Evolutionary conservation across 768 basidiomycete genomes (phyloP).

Genomic region (Boletus tylopilopsis): DNA sequence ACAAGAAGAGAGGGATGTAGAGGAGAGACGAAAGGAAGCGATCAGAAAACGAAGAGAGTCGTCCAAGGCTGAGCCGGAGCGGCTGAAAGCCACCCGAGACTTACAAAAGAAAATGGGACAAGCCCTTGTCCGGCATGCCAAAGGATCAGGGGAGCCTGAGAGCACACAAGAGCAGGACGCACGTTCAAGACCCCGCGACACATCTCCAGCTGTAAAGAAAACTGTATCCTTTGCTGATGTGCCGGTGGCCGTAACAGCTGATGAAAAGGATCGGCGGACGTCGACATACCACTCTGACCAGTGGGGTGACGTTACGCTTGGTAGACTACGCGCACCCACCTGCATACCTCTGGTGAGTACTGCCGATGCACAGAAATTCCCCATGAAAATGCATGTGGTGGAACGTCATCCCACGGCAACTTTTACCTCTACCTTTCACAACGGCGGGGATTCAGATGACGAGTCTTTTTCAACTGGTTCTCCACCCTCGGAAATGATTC

Average conservation of each 20-base stretch:
- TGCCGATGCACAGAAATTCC: conserved; percentile 33
- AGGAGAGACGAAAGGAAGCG: conserved; percentile 43
- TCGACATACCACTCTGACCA: conserved; percentile 24
- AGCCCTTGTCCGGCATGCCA: conserved; percentile 47
- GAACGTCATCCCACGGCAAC: conserved; percentile 49
- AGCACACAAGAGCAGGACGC: conserved; percentile 26
- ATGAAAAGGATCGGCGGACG: conserved; percentile 12
- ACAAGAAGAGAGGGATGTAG: conserved; percentile 38
- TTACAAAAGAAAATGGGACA: conserved; percentile 80
- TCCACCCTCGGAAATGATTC: conserved; percentile 30
- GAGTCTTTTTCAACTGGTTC: conserved; percentile 48
- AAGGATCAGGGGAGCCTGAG: conserved; percentile 38
- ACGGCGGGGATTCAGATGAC: conserved; percentile 60
- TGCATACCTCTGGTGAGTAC: conserved; percentile 33
- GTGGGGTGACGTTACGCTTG: conserved; percentile 58
- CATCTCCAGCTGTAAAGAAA: conserved; percentile 47
- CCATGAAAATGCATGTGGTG: conserved; percentile 68
- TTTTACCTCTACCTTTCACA: conserved; percentile 5
- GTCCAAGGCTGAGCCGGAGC: conserved; percentile 39
- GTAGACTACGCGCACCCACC: conserved; percentile 40
- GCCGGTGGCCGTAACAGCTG: conserved; percentile 19
- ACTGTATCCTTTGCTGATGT: conserved; percentile 61
- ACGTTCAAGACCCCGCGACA: conserved; percentile 22
- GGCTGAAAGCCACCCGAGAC: conserved; percentile 38
- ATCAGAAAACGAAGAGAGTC: conserved; percentile 50